Evolutionary conservation across 1,284 basidiomycete genomes (phyloP).

Genomic region (Xerocomus nothofagi): DNA sequence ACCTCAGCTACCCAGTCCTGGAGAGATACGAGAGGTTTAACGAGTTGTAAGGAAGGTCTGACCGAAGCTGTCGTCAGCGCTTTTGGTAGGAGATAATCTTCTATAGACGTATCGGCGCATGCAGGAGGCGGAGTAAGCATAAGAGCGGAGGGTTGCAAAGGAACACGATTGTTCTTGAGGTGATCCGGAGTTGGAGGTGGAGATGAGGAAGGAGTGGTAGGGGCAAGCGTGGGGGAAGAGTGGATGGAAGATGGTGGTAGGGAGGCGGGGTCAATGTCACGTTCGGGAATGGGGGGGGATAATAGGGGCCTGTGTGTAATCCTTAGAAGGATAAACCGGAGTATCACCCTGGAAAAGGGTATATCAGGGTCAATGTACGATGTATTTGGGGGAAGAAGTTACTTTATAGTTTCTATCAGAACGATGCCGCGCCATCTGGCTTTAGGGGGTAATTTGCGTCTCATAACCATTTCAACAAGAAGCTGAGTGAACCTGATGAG

Average conservation of each 20-base stretch:
- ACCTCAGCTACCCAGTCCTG: slow-evolving; percentile 72
- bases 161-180: slow-evolving; percentile 72
- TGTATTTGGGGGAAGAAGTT: slow-evolving; percentile 30
- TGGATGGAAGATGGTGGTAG: slow-evolving; percentile 56
- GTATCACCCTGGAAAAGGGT: slow-evolving; percentile 53
- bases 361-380: slow-evolving; percentile 7
- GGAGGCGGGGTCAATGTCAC: slow-evolving; percentile 77
- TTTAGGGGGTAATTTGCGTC: slow-evolving; percentile 61
- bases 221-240: slow-evolving; percentile 57
- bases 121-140: slow-evolving; percentile 55
- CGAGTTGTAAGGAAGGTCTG: slow-evolving; percentile 62
- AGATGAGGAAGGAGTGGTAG: slow-evolving; percentile 54
- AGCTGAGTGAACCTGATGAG: slow-evolving; percentile 79
- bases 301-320: slow-evolving; percentile 76
- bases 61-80: slow-evolving; percentile 70
- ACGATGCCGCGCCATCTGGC: slow-evolving; percentile 73
- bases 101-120: slow-evolving; percentile 55
- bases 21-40: slow-evolving; percentile 58
- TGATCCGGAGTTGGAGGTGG: slow-evolving; percentile 67
- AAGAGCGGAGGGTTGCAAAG: slow-evolving; percentile 53
- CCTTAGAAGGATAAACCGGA: slow-evolving; percentile 69
- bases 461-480: slow-evolving; percentile 83
- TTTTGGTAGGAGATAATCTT: slow-evolving; percentile 78
- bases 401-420: slow-evolving; percentile 81
- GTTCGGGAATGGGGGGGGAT: slow-evolving; percentile 76